Evolutionary conservation across 2,329 filamentous ascomycete genomes (phyloP).

Genomic region (Stenocarpella maydis): DNA sequence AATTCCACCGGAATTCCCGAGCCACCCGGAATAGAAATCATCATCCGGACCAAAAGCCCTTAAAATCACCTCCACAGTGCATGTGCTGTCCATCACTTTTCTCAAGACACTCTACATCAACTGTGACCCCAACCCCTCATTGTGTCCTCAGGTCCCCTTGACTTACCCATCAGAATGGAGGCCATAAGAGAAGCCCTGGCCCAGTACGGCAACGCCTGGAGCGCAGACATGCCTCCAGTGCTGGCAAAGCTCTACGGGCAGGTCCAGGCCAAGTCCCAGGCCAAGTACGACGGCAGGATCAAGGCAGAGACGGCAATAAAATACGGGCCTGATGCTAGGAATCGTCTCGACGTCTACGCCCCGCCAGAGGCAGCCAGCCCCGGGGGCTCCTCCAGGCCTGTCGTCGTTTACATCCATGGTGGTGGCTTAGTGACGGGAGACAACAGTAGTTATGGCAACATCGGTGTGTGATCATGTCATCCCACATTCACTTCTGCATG

Average conservation of each 20-base stretch:
- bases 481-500: neutral
- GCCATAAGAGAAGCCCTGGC: conserved; percentile 27
- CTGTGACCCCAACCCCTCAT: neutral
- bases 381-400: conserved; percentile 22
- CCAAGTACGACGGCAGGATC: conserved; percentile 20
- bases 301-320: conserved; percentile 35
- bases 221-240: neutral
- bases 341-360: conserved; percentile 36
- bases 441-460: conserved; percentile 36
- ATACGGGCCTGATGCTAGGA: conserved; percentile 33
- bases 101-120: neutral
- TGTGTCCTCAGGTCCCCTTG: neutral
- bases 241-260: conserved; percentile 28
- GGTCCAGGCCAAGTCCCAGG: conserved; percentile 27
- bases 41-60: too few relatives aligned
- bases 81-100: neutral
- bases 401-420: conserved; percentile 39
- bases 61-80: too few relatives aligned
- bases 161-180: conserved; percentile 26
- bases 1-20: neutral
- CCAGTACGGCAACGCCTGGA: conserved; percentile 33
- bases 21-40: too few relatives aligned
- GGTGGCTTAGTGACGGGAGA: conserved; percentile 38
- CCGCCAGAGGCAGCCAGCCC: conserved; percentile 19
- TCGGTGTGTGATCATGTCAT: conserved; percentile 24